Base-by-base conservation (phyloP, 176 grass and related monocot genomes). In the Microstegium vimineum region DNA sequence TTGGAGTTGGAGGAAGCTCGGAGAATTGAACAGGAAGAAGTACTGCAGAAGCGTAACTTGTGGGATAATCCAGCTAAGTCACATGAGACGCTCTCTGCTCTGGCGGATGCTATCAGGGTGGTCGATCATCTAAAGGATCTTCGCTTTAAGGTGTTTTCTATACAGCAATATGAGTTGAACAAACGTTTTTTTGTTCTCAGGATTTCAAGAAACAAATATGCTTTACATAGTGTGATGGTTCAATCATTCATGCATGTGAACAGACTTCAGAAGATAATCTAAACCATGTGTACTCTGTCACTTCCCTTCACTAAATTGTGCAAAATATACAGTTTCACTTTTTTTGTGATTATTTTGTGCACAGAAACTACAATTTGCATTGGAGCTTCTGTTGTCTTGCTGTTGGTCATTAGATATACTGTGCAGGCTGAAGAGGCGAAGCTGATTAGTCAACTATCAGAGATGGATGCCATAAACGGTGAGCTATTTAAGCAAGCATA, bases 121-220 rank as follows among this genome's bases (percentile, higher is more conserved):
- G 92, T 98, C 5, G 89, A 98, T 76, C 80, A 73, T 86, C 92
- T 98, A 80, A 98, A 91, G 75, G 95, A 98, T 83, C 87, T 98
- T 81, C 82, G 68, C 86, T 91, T 85, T 84, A 94, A 98, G 95
- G 95, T 95, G 84, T 45, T 84, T 89, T 78, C 77, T 86, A 78
- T 59, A 69, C 33, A 45, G 31, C 46, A 86, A 75, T 77, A 52
- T 83, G 32, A 73, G 66, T 84, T 86, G 1, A 42, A 25, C 5
- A 11, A 16, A 61, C 66, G 52, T 35, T 61, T 74, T 78, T 73
- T 25, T 11, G 83, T 57, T 43, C 4, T 20, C 23, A 22, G 22
- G 5, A 81, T 77, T 54, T 36, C 26, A n/a, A 71, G 5, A 42
- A 4, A 4, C 25, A 81, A 17, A 54, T 28, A 33, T 3, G 25